These are phyloP conservation scores for Aspergillus novofumigatus DNA, from an alignment of 2,329 filamentous ascomycete genomes.

Conservation along the genomic window DNA sequence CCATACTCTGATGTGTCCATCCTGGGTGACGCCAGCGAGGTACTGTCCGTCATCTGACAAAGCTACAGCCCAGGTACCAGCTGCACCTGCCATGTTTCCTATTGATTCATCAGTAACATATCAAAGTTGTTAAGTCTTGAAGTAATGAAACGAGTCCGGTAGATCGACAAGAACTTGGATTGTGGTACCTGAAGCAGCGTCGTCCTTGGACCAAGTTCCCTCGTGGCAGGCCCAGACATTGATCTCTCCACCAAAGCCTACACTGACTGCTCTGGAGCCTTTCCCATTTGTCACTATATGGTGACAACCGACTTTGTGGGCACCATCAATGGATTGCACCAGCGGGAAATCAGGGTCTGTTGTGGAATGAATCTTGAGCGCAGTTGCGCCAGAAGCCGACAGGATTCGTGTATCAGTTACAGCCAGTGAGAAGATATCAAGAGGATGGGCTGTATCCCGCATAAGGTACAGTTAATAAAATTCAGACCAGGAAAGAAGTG, in stretches of 20 bases:
- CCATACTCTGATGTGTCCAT: constrained; percentile 88
- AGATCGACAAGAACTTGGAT: constrained; percentile 13
- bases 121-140: constrained; percentile 10
- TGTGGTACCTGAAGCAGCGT: constrained; percentile 40
- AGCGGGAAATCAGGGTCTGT: constrained; percentile 68
- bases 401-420: constrained; percentile 70
- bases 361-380: constrained; percentile 75
- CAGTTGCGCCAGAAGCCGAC: constrained; percentile 79
- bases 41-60: constrained; percentile 79
- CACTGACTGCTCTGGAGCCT: constrained; percentile 71
- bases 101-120: constrained; percentile 3
- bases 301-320: constrained; percentile 86
- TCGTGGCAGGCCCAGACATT: constrained; percentile 70
- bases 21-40: constrained; percentile 80
- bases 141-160: not conserved
- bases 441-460: constrained; percentile 62
- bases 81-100: constrained; percentile 54
- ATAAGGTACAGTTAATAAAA: constrained; percentile 22
- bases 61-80: constrained; percentile 82
- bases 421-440: constrained; percentile 80
- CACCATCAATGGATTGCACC: constrained; percentile 71
- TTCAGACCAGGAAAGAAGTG: constrained; percentile 1
- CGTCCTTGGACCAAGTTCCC: constrained; percentile 52
- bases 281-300: constrained; percentile 70
- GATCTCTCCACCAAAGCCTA: constrained; percentile 84